Conservation (phyloP, 2,329 filamentous ascomycete genomes). For the Myriosclerotinia curreyana region DNA sequence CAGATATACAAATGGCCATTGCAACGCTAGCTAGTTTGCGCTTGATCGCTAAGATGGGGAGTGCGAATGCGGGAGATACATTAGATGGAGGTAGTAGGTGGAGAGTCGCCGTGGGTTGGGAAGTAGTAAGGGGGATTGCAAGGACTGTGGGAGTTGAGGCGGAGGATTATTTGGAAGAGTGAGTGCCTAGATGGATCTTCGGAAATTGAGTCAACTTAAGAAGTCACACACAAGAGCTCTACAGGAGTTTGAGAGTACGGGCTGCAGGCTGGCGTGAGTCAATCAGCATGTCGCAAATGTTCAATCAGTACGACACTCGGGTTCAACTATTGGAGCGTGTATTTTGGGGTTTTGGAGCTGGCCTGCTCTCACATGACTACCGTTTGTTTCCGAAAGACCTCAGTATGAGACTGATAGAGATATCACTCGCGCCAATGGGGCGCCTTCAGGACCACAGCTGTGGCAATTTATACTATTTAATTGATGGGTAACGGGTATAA, state of each 20-base stretch:
- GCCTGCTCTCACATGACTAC: neutral
- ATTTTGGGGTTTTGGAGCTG: neutral
- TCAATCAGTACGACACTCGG: neutral
- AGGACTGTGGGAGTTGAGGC: slow-evolving; percentile 74
- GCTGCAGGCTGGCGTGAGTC: too few relatives aligned
- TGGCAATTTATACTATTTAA: too few relatives aligned
- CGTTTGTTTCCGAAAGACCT: neutral
- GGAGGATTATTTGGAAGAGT: slow-evolving; percentile 73
- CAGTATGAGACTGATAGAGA: neutral
- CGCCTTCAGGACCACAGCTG: too few relatives aligned
- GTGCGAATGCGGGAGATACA: slow-evolving; percentile 52
- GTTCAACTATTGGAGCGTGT: neutral
- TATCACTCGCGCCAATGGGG: neutral
- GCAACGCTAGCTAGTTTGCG: slow-evolving; percentile 70
- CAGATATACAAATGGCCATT: slow-evolving; percentile 60
- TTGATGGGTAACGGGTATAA: too few relatives aligned
- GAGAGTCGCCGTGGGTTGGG: slow-evolving; percentile 77
- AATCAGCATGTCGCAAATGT: neutral
- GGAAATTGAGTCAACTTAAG: neutral
- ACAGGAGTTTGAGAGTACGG: neutral
- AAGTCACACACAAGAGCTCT: neutral
- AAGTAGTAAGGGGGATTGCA: slow-evolving; percentile 67
- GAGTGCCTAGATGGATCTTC: neutral
- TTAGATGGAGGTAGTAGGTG: slow-evolving; percentile 70
- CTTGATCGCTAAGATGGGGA: slow-evolving; percentile 63